Percentiles rank a stretch among this genome's conserved stretches.
Evolutionary conservation across 768 basidiomycete species (phyloP).

Genomic region (Kwoniella heveanensis): DNA sequence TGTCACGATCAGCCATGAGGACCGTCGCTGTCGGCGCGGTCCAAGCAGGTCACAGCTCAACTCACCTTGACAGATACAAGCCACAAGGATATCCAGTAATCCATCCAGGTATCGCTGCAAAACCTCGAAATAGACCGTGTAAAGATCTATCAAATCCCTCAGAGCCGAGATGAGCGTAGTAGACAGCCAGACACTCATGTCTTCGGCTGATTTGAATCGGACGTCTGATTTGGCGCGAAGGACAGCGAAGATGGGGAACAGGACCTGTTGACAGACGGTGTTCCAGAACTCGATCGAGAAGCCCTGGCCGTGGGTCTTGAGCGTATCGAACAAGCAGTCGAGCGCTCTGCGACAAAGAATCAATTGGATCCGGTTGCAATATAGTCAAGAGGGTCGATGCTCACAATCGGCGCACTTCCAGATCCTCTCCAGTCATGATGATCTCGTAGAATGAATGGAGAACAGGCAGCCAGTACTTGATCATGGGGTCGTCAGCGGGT

Average conservation of each 20-base stretch:
- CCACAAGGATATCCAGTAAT: conserved; percentile 85
- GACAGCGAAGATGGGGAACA: conserved; percentile 98
- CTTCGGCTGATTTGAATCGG: conserved; percentile 90
- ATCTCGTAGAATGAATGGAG: conserved; percentile 99
- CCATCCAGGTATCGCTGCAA: conserved; percentile 88
- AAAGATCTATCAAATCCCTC: conserved; percentile 90
- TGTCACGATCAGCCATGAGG: too few species aligned
- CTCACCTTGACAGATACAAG: conserved; percentile 98
- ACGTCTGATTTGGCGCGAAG: conserved; percentile 85
- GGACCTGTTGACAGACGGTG: conserved; percentile 89
- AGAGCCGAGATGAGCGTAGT: conserved; percentile 99
- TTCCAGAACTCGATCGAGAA: conserved; percentile 97
- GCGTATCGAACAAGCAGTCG: conserved; percentile 91
- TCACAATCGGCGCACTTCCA: conserved; percentile 94
- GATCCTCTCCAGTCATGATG: conserved; percentile 98
- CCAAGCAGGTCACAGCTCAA: not conserved
- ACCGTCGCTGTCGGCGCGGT: not conserved
- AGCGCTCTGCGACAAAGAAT: conserved; percentile 67
- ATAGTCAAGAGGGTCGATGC: too few species aligned
- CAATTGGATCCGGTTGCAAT: too few species aligned
- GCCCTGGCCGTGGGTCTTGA: conserved; percentile 81
- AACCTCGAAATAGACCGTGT: conserved; percentile 90
- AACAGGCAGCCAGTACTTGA: conserved; percentile 95
- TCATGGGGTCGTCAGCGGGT: conserved; percentile 70
- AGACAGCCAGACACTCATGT: conserved; percentile 99